Conservation (phyloP, 768 basidiomycete species). For the Nidularia pulvinata region DNA sequence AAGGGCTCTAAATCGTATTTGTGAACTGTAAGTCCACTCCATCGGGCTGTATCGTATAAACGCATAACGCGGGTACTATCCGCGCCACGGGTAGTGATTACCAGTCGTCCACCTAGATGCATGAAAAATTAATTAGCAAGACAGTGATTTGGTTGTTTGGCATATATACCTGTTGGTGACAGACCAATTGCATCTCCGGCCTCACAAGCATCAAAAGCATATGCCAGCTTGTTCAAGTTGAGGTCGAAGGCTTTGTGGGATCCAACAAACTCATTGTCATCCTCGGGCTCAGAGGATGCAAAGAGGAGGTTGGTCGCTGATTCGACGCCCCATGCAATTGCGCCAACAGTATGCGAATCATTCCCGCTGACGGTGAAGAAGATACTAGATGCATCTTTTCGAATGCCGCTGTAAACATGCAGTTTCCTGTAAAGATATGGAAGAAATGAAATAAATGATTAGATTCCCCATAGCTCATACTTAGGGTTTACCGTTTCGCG, state of each 20-base stretch:
- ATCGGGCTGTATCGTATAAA: constrained; percentile 50
- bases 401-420: constrained; percentile 12
- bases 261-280: constrained; percentile 24
- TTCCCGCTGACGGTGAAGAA: constrained; percentile 9
- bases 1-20: constrained; percentile 33
- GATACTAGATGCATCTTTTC: constrained; percentile 5
- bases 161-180: too few relatives aligned
- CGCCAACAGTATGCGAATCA: constrained; percentile 31
- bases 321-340: constrained; percentile 52
- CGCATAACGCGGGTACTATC: constrained; percentile 33
- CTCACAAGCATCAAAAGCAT: constrained; percentile 42
- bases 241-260: constrained; percentile 54
- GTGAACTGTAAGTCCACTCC: constrained; percentile 18
- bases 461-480: too few relatives aligned
- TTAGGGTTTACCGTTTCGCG: constrained; percentile 31
- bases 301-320: constrained; percentile 39
- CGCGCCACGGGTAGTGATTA: constrained; percentile 27
- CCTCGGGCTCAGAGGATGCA: constrained; percentile 53
- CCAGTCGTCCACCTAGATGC: constrained; percentile 24
- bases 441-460: constrained; percentile 9
- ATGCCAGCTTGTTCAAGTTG: constrained; percentile 10
- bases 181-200: constrained; percentile 54
- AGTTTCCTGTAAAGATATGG: constrained; percentile 14
- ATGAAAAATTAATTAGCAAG: constrained; percentile 12
- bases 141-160: constrained; percentile 48